Evolutionary conservation across 2,329 filamentous ascomycete genomes (phyloP).

Genomic region (Calonectria ilicicola): DNA sequence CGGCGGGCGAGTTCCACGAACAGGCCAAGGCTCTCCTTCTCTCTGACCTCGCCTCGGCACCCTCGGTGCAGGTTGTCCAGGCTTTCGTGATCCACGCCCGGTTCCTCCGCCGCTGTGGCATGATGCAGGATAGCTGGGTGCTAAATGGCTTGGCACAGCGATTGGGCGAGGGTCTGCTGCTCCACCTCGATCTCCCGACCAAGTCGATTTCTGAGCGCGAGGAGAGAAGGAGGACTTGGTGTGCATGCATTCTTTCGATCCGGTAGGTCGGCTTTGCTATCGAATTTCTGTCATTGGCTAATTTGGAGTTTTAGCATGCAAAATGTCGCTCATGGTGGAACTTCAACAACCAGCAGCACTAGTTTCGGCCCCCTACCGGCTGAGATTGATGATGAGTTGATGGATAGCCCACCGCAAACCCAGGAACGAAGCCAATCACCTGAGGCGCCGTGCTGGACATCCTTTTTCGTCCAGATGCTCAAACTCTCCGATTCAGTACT

Average conservation of each 20-base stretch:
- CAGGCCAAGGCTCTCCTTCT: constrained; percentile 39
- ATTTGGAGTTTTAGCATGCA: constrained; percentile 32
- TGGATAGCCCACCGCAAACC: constrained; percentile 26
- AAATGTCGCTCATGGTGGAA: constrained; percentile 27
- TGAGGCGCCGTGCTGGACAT: constrained; percentile 34
- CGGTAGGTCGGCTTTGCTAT: constrained; percentile 15
- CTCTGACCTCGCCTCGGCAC: constrained; percentile 32
- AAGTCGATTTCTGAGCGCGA: constrained; percentile 36
- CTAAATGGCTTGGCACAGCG: constrained; percentile 39
- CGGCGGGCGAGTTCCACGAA: constrained; percentile 39
- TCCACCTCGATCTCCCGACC: constrained; percentile 37
- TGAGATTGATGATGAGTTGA: constrained; percentile 41
- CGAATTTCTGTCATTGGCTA: background rate
- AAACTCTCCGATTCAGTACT: constrained; percentile 36
- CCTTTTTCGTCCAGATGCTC: constrained; percentile 38
- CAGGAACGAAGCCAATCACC: constrained; percentile 28
- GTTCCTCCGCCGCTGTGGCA: constrained; percentile 35
- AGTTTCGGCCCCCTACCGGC: constrained; percentile 33
- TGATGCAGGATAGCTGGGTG: constrained; percentile 40
- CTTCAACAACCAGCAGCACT: constrained; percentile 1
- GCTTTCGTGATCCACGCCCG: constrained; percentile 39
- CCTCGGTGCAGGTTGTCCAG: constrained; percentile 40
- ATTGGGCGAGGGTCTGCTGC: constrained; percentile 38
- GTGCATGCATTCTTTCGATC: constrained; percentile 36
- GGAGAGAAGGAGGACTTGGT: constrained; percentile 42